Base-by-base conservation (phyloP, 108 stramenopile genomes). In the Fragilariopsis cylindrus region DNA sequence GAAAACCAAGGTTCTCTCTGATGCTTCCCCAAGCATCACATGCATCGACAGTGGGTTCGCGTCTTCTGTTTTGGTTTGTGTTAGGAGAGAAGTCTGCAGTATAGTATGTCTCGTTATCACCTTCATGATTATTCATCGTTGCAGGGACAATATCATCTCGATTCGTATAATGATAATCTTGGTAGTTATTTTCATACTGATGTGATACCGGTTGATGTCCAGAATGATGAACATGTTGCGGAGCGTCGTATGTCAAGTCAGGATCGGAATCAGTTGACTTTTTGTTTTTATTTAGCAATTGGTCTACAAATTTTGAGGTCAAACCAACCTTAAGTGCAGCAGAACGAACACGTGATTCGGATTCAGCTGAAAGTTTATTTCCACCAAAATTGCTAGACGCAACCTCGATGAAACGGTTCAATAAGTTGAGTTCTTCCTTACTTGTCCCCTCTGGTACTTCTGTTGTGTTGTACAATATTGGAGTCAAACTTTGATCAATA, bases 321-420 rank as follows among this genome's bases (percentile, higher is more conserved):
- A 80, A 43, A 13, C 79, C 79, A 52, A 80, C 65, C 54, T 80
- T 80, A 12, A 70, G 47, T 12, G 79, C 79, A 3, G 79, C 79
- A 21, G 79, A 60, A 42, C 79, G 73, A 30, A 80, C 79, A 1
- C 74, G 69, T 44, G 53, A 18, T 58, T 80, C 79, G 5, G 79
- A 74, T 12, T 80, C 74, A 15, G 74, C 70, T 13, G 66, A 60
- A 9, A 80, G 74, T 58, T 46, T 53, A 41, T 75, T 74, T 44
- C 79, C 79, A 44, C 68, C 74, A 48, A 71, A 71, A 43, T 80
- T 70, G 50, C 60, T 70, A 1, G 79, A 58, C 2, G 79, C 66
- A 11, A 80, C 74, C 19, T 80, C 72, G 57, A 80, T 80, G 53
- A 80, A 80, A 12, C 74, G 73, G 60, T 80, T 71, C 62, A 80